These are phyloP conservation scores for Paecilomyces formosus DNA, from an alignment of 2,329 filamentous ascomycete genomes.

Conservation along the genomic window DNA sequence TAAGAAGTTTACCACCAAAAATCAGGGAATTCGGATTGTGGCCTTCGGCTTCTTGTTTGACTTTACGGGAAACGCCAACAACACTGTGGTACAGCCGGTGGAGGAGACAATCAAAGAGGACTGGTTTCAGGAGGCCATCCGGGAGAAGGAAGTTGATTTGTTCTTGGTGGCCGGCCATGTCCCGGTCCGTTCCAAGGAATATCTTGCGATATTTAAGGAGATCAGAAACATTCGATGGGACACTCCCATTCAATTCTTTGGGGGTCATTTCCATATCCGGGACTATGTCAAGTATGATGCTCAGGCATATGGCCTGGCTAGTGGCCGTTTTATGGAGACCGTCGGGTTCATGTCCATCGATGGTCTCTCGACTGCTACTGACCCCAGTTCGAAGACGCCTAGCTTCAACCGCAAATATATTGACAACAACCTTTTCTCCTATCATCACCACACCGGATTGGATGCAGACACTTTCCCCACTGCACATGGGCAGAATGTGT, in stretches of 20 bases:
- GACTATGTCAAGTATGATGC: constrained; percentile 75
- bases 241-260: constrained; percentile 84
- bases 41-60: constrained; percentile 95
- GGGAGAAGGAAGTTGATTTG: constrained; percentile 70
- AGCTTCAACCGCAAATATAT: constrained; percentile 77
- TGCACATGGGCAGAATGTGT: constrained; percentile 64
- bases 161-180: constrained; percentile 85
- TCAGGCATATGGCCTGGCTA: constrained; percentile 71
- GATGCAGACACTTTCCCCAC: constrained; percentile 70
- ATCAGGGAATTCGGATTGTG: constrained; percentile 73
- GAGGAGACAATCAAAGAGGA: constrained; percentile 70
- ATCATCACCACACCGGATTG: constrained; percentile 71
- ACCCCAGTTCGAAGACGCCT: constrained; percentile 28
- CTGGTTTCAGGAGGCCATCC: constrained; percentile 84
- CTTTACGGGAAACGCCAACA: constrained; percentile 84
- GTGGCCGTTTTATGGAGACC: constrained; percentile 89
- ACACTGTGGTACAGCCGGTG: constrained; percentile 75
- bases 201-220: constrained; percentile 65
- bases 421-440: constrained; percentile 83
- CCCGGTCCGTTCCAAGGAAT: constrained; percentile 72
- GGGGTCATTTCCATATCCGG: constrained; percentile 82
- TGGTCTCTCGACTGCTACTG: constrained; percentile 46
- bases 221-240: constrained; percentile 72
- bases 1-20: constrained; percentile 85
- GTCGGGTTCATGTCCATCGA: constrained; percentile 87